These are phyloP conservation scores for Corynespora cassiicola DNA, from an alignment of 2,329 filamentous ascomycete genomes.

Conservation along the genomic window DNA sequence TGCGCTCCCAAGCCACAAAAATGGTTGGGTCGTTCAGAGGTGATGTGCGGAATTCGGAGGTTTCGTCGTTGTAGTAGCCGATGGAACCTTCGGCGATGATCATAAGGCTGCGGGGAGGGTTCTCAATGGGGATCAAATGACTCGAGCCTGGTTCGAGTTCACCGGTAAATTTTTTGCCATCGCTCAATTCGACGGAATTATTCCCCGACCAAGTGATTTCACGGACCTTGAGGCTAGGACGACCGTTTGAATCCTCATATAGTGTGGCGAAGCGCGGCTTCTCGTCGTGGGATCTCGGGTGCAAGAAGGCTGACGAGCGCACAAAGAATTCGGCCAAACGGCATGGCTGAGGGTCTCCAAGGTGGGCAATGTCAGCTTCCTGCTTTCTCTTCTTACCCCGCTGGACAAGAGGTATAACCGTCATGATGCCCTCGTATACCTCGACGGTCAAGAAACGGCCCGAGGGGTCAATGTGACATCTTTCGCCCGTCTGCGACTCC, in stretches of 20 bases:
- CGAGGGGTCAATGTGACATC: conserved; percentile 83
- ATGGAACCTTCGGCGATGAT: conserved; percentile 70
- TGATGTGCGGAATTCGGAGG: conserved; percentile 69
- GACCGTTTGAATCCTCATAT: conserved; percentile 67
- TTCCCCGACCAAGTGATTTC: conserved; percentile 60
- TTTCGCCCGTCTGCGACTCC: conserved; percentile 82
- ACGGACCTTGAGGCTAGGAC: conserved; percentile 60
- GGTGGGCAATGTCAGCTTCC: conserved; percentile 59
- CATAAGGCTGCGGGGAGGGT: conserved; percentile 59
- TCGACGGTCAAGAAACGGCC: conserved; percentile 72
- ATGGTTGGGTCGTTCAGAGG: conserved; percentile 76
- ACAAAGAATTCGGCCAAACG: conserved; percentile 72
- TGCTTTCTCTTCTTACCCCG: conserved; percentile 58
- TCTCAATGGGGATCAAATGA: conserved; percentile 67
- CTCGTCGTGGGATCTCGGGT: conserved; percentile 56
- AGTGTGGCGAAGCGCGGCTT: conserved; percentile 69
- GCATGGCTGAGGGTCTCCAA: conserved; percentile 67
- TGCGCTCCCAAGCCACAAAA: conserved; percentile 89
- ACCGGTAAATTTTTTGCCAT: conserved; percentile 57
- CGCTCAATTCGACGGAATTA: conserved; percentile 61
- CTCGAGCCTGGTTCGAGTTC: conserved; percentile 66
- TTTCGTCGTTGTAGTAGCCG: conserved; percentile 83
- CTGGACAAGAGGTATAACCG: conserved; percentile 66
- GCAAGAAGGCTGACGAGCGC: conserved; percentile 69
- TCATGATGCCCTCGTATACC: conserved; percentile 72